Conservation (phyloP, 768 basidiomycete species). For the Cubamyces lactineus region DNA sequence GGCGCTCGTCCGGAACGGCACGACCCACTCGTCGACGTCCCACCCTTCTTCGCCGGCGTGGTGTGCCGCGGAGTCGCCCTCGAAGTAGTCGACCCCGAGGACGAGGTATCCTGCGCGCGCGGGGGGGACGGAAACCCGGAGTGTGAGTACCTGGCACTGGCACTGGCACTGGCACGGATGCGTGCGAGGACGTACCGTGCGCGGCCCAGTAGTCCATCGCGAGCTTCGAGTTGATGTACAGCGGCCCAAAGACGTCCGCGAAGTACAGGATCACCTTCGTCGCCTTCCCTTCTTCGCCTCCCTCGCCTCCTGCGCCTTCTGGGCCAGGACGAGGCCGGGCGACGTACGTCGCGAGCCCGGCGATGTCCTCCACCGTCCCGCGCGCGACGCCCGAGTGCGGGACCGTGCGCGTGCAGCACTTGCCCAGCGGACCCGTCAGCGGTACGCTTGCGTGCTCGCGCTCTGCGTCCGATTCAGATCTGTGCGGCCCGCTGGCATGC, state of each 20-base stretch:
- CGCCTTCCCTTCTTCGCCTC: slow-evolving; percentile 26
- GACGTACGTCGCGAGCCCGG: slow-evolving; percentile 56
- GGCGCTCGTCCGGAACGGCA: slow-evolving; percentile 37
- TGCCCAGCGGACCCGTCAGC: slow-evolving; percentile 34
- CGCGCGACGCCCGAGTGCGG: slow-evolving; percentile 42
- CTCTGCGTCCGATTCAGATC: too few relatives aligned
- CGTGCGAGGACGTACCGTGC: slow-evolving; percentile 51
- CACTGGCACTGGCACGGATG: too few relatives aligned
- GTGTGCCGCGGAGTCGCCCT: slow-evolving; percentile 53
- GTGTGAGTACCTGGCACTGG: too few relatives aligned
- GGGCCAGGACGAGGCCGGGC: slow-evolving; percentile 43
- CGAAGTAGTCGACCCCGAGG: slow-evolving; percentile 65
- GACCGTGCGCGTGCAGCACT: slow-evolving; percentile 56
- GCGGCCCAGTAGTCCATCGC: slow-evolving; percentile 67
- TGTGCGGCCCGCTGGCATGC: too few relatives aligned
- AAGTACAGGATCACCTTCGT: slow-evolving; percentile 54
- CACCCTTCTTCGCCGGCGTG: slow-evolving; percentile 39
- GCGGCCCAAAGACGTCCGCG: slow-evolving; percentile 61
- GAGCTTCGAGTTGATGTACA: slow-evolving; percentile 59
- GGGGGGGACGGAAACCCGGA: too few relatives aligned
- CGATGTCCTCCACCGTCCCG: slow-evolving; percentile 45
- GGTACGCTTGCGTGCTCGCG: neutral
- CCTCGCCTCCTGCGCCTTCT: slow-evolving; percentile 32
- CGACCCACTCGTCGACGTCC: slow-evolving; percentile 20
- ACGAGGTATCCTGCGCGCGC: slow-evolving; percentile 59